phyloP scores from a whole-genome alignment of 345 rosid genomes.

The Kandelia obovata region DNA sequence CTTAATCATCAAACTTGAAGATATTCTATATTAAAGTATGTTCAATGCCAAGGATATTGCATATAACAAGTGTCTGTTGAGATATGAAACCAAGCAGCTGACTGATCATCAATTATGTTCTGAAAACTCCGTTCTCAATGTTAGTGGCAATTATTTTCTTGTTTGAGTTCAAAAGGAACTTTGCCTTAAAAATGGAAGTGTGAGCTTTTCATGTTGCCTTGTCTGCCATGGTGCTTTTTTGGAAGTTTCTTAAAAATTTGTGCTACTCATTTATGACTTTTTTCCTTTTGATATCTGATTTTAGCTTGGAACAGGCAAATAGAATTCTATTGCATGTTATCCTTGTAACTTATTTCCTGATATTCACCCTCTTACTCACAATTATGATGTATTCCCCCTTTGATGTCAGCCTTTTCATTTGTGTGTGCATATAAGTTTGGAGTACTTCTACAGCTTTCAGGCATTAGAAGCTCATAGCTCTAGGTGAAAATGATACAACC shows the following conservation, averaged over 20 bases:
- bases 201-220: neutral
- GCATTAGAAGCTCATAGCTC: neutral
- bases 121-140: conserved; percentile 23
- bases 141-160: conserved; percentile 10
- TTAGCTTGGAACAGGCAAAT: no score
- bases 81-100: conserved; percentile 18
- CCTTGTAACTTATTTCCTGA: no score
- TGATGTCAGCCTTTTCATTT: no score
- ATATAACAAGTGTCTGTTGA: conserved; percentile 7
- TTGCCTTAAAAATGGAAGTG: neutral
- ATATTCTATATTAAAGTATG: conserved; percentile 20
- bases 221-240: no score
- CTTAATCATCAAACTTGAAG: neutral
- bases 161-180: neutral
- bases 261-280: no score
- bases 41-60: conserved; percentile 23
- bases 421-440: no score
- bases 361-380: no score
- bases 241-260: no score
- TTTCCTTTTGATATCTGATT: no score
- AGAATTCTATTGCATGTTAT: no score
- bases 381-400: no score
- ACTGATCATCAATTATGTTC: conserved; percentile 3
- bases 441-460: no score
- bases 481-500: neutral